These are phyloP conservation scores for Leptographium procerum DNA, from an alignment of 2,329 filamentous ascomycete genomes.

Conservation along the genomic window DNA sequence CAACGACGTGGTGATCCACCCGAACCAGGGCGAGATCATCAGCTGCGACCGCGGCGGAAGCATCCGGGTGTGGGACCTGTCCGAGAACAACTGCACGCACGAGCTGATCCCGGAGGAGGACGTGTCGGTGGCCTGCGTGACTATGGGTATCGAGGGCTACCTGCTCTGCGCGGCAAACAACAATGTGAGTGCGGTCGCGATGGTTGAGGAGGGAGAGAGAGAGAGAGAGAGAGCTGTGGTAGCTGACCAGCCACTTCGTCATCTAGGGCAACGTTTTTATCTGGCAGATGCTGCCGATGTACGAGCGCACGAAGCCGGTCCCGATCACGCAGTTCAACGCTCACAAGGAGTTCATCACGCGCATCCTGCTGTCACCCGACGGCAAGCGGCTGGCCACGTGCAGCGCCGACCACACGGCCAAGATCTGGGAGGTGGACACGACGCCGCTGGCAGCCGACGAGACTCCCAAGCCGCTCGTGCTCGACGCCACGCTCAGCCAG, in stretches of 20 bases:
- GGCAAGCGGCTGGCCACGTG: conserved; percentile 91
- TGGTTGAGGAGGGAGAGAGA: neutral
- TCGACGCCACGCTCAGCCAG: conserved; percentile 77
- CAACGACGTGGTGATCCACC: conserved; percentile 98
- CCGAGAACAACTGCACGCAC: conserved; percentile 93
- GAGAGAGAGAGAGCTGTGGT: neutral
- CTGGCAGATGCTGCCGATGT: conserved; percentile 81
- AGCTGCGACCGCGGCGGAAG: conserved; percentile 89
- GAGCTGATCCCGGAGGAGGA: conserved; percentile 95
- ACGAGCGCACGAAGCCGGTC: conserved; percentile 71
- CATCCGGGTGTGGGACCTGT: conserved; percentile 90
- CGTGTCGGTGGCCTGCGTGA: conserved; percentile 85
- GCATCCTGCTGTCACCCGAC: conserved; percentile 82
- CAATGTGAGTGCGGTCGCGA: conserved; percentile 44
- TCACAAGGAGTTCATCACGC: conserved; percentile 86
- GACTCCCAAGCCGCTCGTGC: conserved; percentile 52
- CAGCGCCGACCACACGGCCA: conserved; percentile 84
- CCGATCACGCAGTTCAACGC: conserved; percentile 83
- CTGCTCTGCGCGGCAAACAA: conserved; percentile 92
- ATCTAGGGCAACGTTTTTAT: conserved; percentile 87
- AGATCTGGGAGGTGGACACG: conserved; percentile 92
- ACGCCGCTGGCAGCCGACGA: conserved; percentile 31
- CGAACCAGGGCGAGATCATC: conserved; percentile 96
- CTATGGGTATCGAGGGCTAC: conserved; percentile 87
- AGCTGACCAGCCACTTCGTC: neutral